Base-by-base conservation (phyloP, 306 rosid species). In the Prunus mume region DNA sequence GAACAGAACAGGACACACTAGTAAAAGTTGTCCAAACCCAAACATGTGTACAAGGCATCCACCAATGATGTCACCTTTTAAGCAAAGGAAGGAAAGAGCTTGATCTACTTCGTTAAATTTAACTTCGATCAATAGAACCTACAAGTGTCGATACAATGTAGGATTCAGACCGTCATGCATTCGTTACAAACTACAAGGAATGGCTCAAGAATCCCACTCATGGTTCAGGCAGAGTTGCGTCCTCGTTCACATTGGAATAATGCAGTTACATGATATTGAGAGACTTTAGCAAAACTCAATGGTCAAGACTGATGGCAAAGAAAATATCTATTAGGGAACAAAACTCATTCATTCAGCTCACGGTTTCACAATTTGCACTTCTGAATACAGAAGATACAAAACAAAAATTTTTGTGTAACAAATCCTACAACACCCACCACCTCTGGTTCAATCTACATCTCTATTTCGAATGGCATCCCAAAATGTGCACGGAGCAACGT, bases 381-480 rank as follows among this genome's bases (percentile, higher is more conserved):
- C 69, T 15, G 43, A 73, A 28, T 74, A 34, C 80, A 74, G 25
- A 76, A 67, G 17, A 62, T 43, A 46, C 17, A 54, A 45, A 24
- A 4, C 27, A 41, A 9, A 61, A 52, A 69, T n/a, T 34, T 38
- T 60, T 45, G 13, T 49, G 71, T 49, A 50, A 68, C 27, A 54
- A 6, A 72, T 20, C 64, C 78, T 56, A 43, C 34, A 28, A 62
- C 51, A 19, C 49, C 71, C 52, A 46, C 6, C 69, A 38, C 38
- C 14, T 52, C 22, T 38, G 52, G 67, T 65, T 68, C 22, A 46
- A 41, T 47, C 68, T 60, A 61, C 17, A 73, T 28, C 69, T 56
- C 77, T 47, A 55, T 68, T 52, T 71, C 22, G 30, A 63, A 61
- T 72, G 79, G 17, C 76, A 80, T 72, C 84, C 73, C 41, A 58